Conservation (phyloP, 306 rosid genomes). For the Aeschynomene evenia region DNA sequence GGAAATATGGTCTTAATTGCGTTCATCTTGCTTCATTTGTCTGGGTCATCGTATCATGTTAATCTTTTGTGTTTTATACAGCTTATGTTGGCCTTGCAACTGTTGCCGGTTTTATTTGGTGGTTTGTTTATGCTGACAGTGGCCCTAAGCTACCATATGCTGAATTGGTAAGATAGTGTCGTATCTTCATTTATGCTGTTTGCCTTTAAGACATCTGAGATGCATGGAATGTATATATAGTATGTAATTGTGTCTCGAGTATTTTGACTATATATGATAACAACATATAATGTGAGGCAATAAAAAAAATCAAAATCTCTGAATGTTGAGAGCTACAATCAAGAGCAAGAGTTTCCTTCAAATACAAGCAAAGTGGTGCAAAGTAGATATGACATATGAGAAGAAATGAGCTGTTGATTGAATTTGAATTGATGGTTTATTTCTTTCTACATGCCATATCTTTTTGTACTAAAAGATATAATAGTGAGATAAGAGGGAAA, state of each 20-base stretch:
- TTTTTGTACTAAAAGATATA: not conserved
- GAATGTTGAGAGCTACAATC: not conserved
- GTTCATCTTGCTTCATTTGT: slow-evolving; percentile 27
- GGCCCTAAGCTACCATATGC: slow-evolving; percentile 86
- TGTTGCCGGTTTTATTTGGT: slow-evolving; percentile 95
- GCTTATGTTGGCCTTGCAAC: slow-evolving; percentile 98
- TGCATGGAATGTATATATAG: not conserved
- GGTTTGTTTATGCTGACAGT: slow-evolving; percentile 85
- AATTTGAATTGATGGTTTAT: not conserved
- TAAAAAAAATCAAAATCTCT: not conserved
- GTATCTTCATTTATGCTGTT: slow-evolving; percentile 11
- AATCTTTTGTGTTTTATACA: slow-evolving; percentile 49
- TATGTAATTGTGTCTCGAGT: not conserved
- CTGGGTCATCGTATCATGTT: slow-evolving; percentile 14
- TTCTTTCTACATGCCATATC: not conserved
- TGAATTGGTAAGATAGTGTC: slow-evolving; percentile 73
- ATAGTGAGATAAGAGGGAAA: not conserved
- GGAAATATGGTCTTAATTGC: slow-evolving; percentile 14
- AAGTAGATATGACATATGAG: slow-evolving; percentile 2
- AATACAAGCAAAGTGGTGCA: not conserved
- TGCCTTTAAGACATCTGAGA: slow-evolving; percentile 18
- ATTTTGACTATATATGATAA: slow-evolving; percentile 17
- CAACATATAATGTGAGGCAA: not conserved
- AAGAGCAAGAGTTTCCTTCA: slow-evolving; percentile 1
- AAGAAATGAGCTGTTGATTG: slow-evolving; percentile 10